Evolutionary conservation across 768 basidiomycete species (phyloP), one percentile per base, ranked within the genome.

Genomic region (Amanita thiersii): DNA sequence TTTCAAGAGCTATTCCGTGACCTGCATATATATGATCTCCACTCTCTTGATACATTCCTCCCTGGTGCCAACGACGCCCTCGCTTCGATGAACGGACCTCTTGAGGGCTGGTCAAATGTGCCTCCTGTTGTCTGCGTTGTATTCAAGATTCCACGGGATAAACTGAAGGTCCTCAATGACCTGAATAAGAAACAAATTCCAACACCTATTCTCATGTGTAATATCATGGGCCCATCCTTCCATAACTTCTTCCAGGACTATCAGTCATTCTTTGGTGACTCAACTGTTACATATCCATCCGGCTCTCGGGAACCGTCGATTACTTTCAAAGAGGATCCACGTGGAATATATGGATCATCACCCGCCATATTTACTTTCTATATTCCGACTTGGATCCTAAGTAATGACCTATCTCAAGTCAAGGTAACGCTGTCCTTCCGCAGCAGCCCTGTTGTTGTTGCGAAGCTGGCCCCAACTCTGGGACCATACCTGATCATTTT

Each of bases 1-100:
- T 64, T 59, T 34, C 64, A 69, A 43, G 69, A 71, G 15, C 49
- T 71, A 3, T 58, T 57, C 28, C 61, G 57, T 23, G 59, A 64
- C 30, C 54, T 71, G 3, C 54, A 63, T 41, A 50, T 60, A 14
- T 55, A 54, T 19, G 54, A 57, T 21, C 40, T 70, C 3, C 43
- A 57, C 39, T 45, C 47, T 7, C 28, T 48, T 26, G 15, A 36
- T 3, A 17, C 37, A 3, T 39, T 56, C 18, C 28, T 32, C 11
- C 25, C 50, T 7, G 34, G 15, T 5, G 51, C 40, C 20, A 2
- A 54, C n/a, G 37, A 44, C 4, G 28, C 17, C 5, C 29, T 50
- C 14, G 24, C 33, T 19, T 44, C 38, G n/a, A 40, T 24, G 6
- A 24, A 55, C n/a, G 39, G 49, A 2, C 37, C 57, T 12, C 68